Evolutionary conservation across 176 grass and related monocot genomes (phyloP).

Genomic region (Pontederia paniculata): DNA sequence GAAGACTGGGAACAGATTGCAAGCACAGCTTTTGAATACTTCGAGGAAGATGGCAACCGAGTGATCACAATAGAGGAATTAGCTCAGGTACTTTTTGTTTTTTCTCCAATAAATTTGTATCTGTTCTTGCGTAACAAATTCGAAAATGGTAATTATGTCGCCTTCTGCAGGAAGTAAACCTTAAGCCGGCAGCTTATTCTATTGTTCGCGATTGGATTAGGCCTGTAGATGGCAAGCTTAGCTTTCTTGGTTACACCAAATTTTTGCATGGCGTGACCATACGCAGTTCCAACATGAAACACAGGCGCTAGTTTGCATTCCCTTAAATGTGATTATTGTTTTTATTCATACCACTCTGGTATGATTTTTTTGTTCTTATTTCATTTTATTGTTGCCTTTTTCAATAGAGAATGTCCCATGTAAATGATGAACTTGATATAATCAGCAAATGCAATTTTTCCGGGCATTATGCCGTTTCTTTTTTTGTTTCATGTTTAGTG

Average conservation of each 20-base stretch:
- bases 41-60: slow-evolving; percentile 86
- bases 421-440: too few relatives aligned
- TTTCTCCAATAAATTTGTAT: not conserved
- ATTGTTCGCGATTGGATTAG: slow-evolving; percentile 87
- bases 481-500: too few relatives aligned
- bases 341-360: slow-evolving; percentile 44
- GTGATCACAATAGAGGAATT: slow-evolving; percentile 79
- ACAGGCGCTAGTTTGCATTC: slow-evolving; percentile 31
- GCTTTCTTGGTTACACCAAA: slow-evolving; percentile 86
- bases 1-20: slow-evolving; percentile 83
- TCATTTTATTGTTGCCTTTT: too few relatives aligned
- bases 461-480: too few relatives aligned
- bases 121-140: not conserved
- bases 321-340: slow-evolving; percentile 31
- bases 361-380: slow-evolving; percentile 8
- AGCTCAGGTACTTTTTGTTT: slow-evolving; percentile 39
- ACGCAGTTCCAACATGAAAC: slow-evolving; percentile 55
- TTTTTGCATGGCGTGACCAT: slow-evolving; percentile 97
- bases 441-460: too few relatives aligned
- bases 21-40: slow-evolving; percentile 64
- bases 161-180: slow-evolving; percentile 73
- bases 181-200: slow-evolving; percentile 62
- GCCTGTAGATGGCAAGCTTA: slow-evolving; percentile 66
- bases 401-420: too few relatives aligned
- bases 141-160: not conserved